Evolutionary conservation across 2,329 filamentous ascomycete genomes (phyloP).

Genomic region (Phaeoacremonium minimum): DNA sequence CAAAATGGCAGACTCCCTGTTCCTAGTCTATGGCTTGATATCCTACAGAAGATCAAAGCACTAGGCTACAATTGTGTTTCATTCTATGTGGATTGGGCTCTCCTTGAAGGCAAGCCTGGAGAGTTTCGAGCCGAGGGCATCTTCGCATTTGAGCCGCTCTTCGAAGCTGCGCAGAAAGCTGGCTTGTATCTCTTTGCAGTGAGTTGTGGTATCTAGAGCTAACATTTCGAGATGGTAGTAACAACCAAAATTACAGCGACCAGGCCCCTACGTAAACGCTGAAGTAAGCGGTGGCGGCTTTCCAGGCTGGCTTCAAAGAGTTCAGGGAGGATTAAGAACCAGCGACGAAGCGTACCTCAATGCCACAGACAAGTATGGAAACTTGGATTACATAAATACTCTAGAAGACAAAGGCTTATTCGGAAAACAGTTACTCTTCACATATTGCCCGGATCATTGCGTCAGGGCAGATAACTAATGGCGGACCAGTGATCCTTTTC

Average conservation of each 20-base stretch:
- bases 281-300: slow-evolving; percentile 67
- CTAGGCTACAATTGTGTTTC: slow-evolving; percentile 68
- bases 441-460: slow-evolving; percentile 58
- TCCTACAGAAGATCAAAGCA: slow-evolving; percentile 72
- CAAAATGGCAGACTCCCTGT: slow-evolving; percentile 30
- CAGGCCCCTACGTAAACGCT: slow-evolving; percentile 70
- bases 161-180: slow-evolving; percentile 60
- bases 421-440: slow-evolving; percentile 52
- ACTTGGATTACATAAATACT: no score
- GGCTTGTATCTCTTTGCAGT: slow-evolving; percentile 70
- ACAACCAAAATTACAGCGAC: no score
- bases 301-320: slow-evolving; percentile 67
- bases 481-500: slow-evolving; percentile 65
- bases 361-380: slow-evolving; percentile 53
- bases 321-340: slow-evolving; percentile 55
- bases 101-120: slow-evolving; percentile 65
- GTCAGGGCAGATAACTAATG: slow-evolving; percentile 68
- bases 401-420: no score
- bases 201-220: no score
- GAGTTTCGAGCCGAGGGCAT: slow-evolving; percentile 62
- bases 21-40: slow-evolving; percentile 49
- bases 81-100: slow-evolving; percentile 69
- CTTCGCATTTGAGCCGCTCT: slow-evolving; percentile 67
- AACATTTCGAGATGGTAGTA: no score
- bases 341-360: slow-evolving; percentile 50